phyloP scores from a whole-genome alignment of 2,329 filamentous ascomycete species.

The Claviceps monticola region DNA sequence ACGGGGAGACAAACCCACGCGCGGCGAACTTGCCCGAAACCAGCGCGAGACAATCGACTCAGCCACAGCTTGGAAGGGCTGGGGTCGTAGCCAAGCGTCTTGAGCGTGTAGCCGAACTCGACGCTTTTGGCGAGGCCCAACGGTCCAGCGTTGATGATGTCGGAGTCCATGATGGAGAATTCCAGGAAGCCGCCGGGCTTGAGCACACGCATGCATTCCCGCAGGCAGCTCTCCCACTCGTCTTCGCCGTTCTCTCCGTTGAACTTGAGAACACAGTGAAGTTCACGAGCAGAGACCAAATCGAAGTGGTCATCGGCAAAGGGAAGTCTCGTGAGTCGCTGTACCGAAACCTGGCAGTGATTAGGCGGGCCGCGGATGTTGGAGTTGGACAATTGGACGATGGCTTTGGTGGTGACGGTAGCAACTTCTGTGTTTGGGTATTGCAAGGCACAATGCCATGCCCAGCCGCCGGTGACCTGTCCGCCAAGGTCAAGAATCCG shows the following conservation, averaged over 20 bases:
- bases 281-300: constrained; percentile 74
- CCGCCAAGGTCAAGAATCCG: constrained; percentile 79
- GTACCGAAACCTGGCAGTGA: constrained; percentile 69
- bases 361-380: constrained; percentile 75
- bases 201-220: constrained; percentile 78
- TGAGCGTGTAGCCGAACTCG: constrained; percentile 83
- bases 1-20: constrained; percentile 85
- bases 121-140: constrained; percentile 70
- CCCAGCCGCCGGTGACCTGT: constrained; percentile 80
- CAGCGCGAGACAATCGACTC: constrained; percentile 54
- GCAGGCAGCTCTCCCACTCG: constrained; percentile 76
- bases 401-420: constrained; percentile 66
- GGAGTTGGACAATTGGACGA: constrained; percentile 56
- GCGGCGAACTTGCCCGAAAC: constrained; percentile 69
- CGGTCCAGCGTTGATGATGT: constrained; percentile 73
- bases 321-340: constrained; percentile 65
- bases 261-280: constrained; percentile 73
- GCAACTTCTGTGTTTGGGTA: constrained; percentile 78
- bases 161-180: constrained; percentile 78
- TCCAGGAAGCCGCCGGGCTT: constrained; percentile 91
- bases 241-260: constrained; percentile 54
- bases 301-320: constrained; percentile 83
- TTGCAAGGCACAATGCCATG: constrained; percentile 80
- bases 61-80: constrained; percentile 72
- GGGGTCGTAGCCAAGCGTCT: constrained; percentile 81